Evolutionary conservation across 2,329 filamentous ascomycete species (phyloP).

Genomic region (Botrytis byssoidea): DNA sequence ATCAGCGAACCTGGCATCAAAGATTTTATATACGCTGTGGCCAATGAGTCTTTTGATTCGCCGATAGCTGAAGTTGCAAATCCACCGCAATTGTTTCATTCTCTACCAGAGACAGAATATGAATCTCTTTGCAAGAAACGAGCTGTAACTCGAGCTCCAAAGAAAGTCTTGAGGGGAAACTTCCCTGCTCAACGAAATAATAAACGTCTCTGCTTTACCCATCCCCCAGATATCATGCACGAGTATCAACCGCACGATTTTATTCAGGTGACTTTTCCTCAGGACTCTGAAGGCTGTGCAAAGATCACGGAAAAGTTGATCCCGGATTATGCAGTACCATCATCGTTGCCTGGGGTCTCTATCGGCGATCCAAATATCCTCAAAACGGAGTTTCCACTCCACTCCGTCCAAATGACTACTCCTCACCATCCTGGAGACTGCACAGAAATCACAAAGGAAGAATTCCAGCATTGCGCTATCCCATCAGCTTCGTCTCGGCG

Average conservation of each 20-base stretch:
- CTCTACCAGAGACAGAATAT: not conserved
- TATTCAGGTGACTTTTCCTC: fast-evolving
- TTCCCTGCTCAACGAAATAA: too few relatives aligned
- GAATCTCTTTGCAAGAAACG: not conserved
- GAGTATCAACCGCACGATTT: too few relatives aligned
- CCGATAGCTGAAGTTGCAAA: not conserved
- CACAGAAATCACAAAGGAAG: fast-evolving
- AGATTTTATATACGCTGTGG: fast-evolving
- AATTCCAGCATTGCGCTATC: fast-evolving
- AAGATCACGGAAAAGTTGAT: not conserved
- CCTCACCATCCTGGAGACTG: not conserved
- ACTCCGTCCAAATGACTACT: fast-evolving
- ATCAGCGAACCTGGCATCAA: not conserved
- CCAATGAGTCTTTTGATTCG: not conserved
- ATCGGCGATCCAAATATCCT: not conserved
- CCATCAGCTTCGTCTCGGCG: fast-evolving
- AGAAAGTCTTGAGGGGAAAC: not conserved
- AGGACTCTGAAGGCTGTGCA: too few relatives aligned
- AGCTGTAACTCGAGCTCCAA: not conserved
- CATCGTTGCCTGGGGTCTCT: fast-evolving
- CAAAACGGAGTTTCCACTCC: not conserved
- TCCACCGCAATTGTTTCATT: not conserved
- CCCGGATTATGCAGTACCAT: too few relatives aligned
- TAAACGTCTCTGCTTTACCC: too few relatives aligned
- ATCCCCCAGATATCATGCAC: too few relatives aligned